These are phyloP conservation scores for Ophiostoma sp. DNA, from an alignment of 2,329 filamentous ascomycete species.

Conservation along the genomic window DNA sequence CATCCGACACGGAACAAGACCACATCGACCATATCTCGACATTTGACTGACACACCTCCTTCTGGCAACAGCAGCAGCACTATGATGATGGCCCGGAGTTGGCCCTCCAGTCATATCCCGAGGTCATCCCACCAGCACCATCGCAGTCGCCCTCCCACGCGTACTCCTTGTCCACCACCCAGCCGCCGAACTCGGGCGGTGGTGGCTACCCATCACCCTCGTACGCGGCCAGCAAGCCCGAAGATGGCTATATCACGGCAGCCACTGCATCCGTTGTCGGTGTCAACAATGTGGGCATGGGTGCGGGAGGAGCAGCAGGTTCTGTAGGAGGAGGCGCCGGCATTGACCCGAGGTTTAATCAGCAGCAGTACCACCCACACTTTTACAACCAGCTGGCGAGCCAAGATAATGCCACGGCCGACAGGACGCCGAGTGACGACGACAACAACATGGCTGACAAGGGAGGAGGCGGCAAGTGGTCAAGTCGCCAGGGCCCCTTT, in stretches of 20 bases:
- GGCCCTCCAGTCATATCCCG: conserved; percentile 21
- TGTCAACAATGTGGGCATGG: neutral
- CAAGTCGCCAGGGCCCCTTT: conserved; percentile 25
- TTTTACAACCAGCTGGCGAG: neutral
- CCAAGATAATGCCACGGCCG: neutral
- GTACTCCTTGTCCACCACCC: neutral
- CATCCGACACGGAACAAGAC: neutral
- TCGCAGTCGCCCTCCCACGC: neutral
- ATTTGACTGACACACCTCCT: neutral
- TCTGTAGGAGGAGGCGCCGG: neutral
- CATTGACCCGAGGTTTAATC: neutral
- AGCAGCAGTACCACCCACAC: conserved; percentile 4
- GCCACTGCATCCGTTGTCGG: neutral
- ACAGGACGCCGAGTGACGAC: neutral
- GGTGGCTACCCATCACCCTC: neutral
- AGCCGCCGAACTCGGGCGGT: neutral
- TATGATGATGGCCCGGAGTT: conserved; percentile 25
- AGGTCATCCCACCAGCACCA: conserved; percentile 1
- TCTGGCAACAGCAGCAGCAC: neutral
- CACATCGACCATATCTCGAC: neutral
- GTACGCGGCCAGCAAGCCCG: neutral
- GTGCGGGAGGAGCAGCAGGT: neutral
- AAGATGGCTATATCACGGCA: neutral
- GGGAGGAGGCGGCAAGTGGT: neutral
- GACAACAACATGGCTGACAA: neutral